Conservation (phyloP, 1,139 yeast genomes). For the Kodamaea alishanica region DNA sequence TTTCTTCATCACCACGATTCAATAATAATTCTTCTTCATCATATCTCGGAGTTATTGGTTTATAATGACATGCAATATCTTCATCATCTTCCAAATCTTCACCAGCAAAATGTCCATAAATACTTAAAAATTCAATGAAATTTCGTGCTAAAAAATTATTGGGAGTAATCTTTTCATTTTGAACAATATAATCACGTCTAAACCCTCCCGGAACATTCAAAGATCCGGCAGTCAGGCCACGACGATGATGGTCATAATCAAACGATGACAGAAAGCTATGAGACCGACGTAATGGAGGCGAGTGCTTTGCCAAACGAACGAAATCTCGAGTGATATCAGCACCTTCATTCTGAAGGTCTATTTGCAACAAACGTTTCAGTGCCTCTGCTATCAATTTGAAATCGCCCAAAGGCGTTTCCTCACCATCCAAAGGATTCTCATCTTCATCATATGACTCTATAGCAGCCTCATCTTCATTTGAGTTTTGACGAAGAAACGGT, state of each 20-base stretch:
- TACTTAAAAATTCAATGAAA: slow-evolving; percentile 68
- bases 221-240: slow-evolving; percentile 64
- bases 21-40: slow-evolving; percentile 52
- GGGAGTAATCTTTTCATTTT: slow-evolving; percentile 28
- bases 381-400: slow-evolving; percentile 24
- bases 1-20: slow-evolving; percentile 12
- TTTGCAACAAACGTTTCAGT: slow-evolving; percentile 28
- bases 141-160: slow-evolving; percentile 55
- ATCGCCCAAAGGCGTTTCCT: slow-evolving; percentile 31
- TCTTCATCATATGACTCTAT: slow-evolving; percentile 6
- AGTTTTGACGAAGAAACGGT: slow-evolving; percentile 6
- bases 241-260: slow-evolving; percentile 24
- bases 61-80: slow-evolving; percentile 50
- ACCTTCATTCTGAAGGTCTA: slow-evolving; percentile 15
- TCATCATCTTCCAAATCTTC: slow-evolving; percentile 74
- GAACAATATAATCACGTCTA: slow-evolving; percentile 59
- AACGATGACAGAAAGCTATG: slow-evolving; percentile 16
- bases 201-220: slow-evolving; percentile 79
- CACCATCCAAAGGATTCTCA: slow-evolving; percentile 15
- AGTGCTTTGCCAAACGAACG: slow-evolving; percentile 14
- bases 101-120: slow-evolving; percentile 83
- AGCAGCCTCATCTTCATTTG: slow-evolving; percentile 8
- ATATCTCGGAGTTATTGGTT: slow-evolving; percentile 17
- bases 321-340: slow-evolving; percentile 24
- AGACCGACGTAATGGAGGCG: slow-evolving; percentile 17